Percentiles rank a stretch among this genome's conserved stretches.
phyloP scores from a whole-genome alignment of 768 basidiomycete species.

The Tubosaeta brunneosetosa region DNA sequence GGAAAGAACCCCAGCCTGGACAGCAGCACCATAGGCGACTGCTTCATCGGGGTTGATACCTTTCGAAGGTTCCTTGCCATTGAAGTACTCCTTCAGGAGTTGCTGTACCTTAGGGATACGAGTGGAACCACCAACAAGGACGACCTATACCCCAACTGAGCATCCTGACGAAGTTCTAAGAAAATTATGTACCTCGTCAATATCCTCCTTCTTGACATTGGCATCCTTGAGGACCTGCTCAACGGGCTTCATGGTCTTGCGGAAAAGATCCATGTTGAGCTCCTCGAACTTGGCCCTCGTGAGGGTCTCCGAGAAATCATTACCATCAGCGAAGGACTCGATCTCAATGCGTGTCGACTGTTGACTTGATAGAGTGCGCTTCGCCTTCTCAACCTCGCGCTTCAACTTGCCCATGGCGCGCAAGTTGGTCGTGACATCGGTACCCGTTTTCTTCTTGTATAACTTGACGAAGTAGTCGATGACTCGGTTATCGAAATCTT shows the following conservation, averaged over 20 bases:
- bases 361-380: conserved; percentile 88
- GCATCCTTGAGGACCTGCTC: conserved; percentile 99
- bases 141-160: conserved; percentile 42
- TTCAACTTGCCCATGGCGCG: conserved; percentile 88
- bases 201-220: conserved; percentile 94
- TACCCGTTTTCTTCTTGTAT: conserved; percentile 91
- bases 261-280: conserved; percentile 97
- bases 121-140: conserved; percentile 95
- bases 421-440: conserved; percentile 73
- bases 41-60: conserved; percentile 99
- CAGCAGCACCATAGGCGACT: conserved; percentile 97
- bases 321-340: conserved; percentile 92
- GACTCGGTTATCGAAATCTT: conserved; percentile 93
- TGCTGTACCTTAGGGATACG: conserved; percentile 99
- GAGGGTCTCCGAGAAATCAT: conserved; percentile 95
- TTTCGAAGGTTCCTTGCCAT: conserved; percentile 94
- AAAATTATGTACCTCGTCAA: conserved; percentile 65
- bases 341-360: conserved; percentile 92
- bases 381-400: conserved; percentile 91
- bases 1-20: conserved; percentile 97
- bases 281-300: conserved; percentile 99
- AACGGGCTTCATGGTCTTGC: conserved; percentile 99
- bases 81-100: conserved; percentile 96
- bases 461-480: conserved; percentile 85
- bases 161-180: accelerated